Evolutionary conservation across 148 eudicot genomes (phyloP).

Genomic region (Gaultheria prostrata): DNA sequence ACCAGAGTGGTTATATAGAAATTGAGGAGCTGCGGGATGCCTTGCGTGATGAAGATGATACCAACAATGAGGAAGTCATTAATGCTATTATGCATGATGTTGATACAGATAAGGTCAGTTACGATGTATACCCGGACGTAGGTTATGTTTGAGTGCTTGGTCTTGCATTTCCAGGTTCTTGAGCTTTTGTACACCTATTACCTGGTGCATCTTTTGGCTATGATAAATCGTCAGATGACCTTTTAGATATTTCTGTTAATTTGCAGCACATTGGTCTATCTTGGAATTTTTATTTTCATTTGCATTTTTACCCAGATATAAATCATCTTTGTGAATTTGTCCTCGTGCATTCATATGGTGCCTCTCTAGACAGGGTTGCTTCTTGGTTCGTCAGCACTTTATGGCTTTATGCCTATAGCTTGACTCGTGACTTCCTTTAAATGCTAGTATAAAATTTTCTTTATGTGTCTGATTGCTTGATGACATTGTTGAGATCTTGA

Average conservation of each 20-base stretch:
- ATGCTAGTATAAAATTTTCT: not conserved
- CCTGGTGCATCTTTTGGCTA: not conserved
- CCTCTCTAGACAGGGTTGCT: not conserved
- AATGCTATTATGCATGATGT: constrained; percentile 83
- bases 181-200: not conserved
- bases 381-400: not conserved
- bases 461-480: not conserved
- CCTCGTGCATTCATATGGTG: not conserved
- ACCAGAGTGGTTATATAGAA: constrained; percentile 72
- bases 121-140: not conserved
- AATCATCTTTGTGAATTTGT: not conserved
- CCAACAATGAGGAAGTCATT: constrained; percentile 56
- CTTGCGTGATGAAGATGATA: constrained; percentile 56
- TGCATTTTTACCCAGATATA: not conserved
- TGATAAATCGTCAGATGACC: not conserved
- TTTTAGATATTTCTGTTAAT: not conserved
- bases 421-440: not conserved
- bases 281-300: not conserved
- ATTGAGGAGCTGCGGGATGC: constrained; percentile 71
- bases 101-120: constrained; percentile 73
- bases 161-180: not conserved
- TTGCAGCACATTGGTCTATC: not conserved
- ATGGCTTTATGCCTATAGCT: not conserved
- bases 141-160: not conserved
- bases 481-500: not conserved